Evolutionary conservation across 352 stramenopile species (phyloP).

Genomic region (Globisporangium acanthophoron): DNA sequence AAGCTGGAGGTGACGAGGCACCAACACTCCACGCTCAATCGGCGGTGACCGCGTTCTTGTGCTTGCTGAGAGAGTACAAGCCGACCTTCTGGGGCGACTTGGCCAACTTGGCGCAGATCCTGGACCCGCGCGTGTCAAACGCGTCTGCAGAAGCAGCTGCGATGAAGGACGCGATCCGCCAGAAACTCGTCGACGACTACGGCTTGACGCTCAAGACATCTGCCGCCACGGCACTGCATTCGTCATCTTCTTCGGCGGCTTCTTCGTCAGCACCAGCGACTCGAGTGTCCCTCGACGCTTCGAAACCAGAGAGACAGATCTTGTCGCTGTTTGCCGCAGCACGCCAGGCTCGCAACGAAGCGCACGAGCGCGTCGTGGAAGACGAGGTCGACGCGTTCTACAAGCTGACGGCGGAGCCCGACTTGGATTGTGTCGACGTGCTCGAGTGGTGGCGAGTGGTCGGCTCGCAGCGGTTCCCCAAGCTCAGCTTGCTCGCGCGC

Average conservation of each 20-base stretch:
- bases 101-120: slow-evolving; percentile 9
- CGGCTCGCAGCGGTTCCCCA: slow-evolving; percentile 9
- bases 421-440: slow-evolving; percentile 8
- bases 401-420: slow-evolving; percentile 10
- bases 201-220: neutral
- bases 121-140: slow-evolving; percentile 10
- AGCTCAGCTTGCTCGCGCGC: slow-evolving; percentile 8
- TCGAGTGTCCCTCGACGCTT: neutral
- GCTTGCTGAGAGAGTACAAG: neutral
- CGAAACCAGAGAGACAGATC: slow-evolving; percentile 1
- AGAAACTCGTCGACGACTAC: neutral
- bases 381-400: slow-evolving; percentile 13
- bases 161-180: slow-evolving; percentile 7
- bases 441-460: slow-evolving; percentile 10
- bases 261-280: neutral
- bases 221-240: neutral
- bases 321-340: slow-evolving; percentile 8
- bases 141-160: slow-evolving; percentile 4
- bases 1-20: neutral
- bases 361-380: slow-evolving; percentile 3
- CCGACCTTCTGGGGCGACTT: slow-evolving; percentile 3
- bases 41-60: neutral
- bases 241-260: neutral
- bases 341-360: slow-evolving; percentile 8
- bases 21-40: neutral